Base-by-base conservation (phyloP, 2,329 filamentous ascomycete species). In the Calonectria ilicicola region DNA sequence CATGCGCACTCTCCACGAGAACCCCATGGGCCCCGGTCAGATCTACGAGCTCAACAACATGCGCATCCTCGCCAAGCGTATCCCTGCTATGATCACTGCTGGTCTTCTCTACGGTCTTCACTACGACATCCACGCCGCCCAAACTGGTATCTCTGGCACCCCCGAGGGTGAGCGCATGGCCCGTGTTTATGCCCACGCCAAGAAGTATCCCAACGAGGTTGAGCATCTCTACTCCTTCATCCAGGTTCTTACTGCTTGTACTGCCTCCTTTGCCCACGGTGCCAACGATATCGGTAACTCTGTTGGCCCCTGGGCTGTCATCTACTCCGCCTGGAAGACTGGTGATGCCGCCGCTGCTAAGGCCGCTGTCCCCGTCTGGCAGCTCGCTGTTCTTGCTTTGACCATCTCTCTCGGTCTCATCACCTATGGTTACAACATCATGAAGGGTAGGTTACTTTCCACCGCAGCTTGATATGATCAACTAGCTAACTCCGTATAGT, bases 341-440 rank as follows among this genome's bases (percentile, higher is more conserved):
- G 93, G 93, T 68, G 86, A 86, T 38, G 88, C 92, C 5, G 87
- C 90, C 14, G 85, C 86, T 3, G 83, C 91, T 75, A 94, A 94
- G 84, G 89, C 91, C 3, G 82, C 89, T 0, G 94, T 96, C 0
- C 92, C 92, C 5, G 80, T 94, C 60, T 96, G 94, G 94, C 93
- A 95, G 83, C 89, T 96, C 65, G 94, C 92, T 67, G 92, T 95
- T 23, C 85, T 94, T 17, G 88, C 91, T 23, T 82, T 87, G 2
- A 90, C 87, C 44, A 92, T 95, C 80, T 94, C 89, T 51, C 74
- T 92, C 47, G 93, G 93, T 77, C 87, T 95, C 70, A 87, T 92
- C 80, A 95, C 93, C 19, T 95, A 95, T 79, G 93, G 93, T 8
- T 95, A 95, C 86, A 95, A 95, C 87, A 95, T 95, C 85, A 95